Conservation (phyloP, 2,329 filamentous ascomycete species). For the Thielaviopsis punctulata region DNA sequence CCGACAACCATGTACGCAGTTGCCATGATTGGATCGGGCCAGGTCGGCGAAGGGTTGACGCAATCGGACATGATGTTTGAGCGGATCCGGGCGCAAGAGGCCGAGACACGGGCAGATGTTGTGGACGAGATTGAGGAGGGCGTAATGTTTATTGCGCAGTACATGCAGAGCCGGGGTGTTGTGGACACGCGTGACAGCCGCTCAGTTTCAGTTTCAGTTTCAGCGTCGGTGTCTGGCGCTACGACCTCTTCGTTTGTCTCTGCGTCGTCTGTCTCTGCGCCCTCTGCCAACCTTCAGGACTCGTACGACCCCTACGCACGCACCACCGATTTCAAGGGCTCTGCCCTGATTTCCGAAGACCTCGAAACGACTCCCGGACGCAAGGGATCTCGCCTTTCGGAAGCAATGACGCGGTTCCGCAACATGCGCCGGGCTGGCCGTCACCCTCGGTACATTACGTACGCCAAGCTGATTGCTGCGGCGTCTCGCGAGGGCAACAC, state of each 20-base stretch:
- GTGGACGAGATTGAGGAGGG: constrained; percentile 77
- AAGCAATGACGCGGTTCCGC: constrained; percentile 67
- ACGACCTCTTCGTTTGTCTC: constrained; percentile 22
- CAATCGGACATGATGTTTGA: constrained; percentile 77
- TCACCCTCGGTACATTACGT: constrained; percentile 89
- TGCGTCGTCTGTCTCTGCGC: constrained; percentile 36
- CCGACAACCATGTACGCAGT: constrained; percentile 81
- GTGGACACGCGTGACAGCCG: constrained; percentile 34
- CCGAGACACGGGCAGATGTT: constrained; percentile 30
- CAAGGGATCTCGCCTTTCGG: constrained; percentile 55
- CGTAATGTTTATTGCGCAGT: constrained; percentile 47
- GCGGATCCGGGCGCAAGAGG: constrained; percentile 50
- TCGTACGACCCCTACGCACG: constrained; percentile 80
- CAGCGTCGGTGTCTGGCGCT: constrained; percentile 5
- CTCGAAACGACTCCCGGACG: constrained; percentile 66
- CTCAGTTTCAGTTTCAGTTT: constrained; percentile 21
- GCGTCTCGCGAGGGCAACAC: constrained; percentile 74
- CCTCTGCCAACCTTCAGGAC: constrained; percentile 50
- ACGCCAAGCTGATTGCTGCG: constrained; percentile 83
- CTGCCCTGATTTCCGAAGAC: constrained; percentile 74
- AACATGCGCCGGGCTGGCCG: constrained; percentile 87
- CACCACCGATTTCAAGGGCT: constrained; percentile 85
- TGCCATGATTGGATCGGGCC: constrained; percentile 70
- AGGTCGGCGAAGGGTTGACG: constrained; percentile 62
- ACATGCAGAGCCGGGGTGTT: constrained; percentile 40